Conservation (phyloP, 202 grass and related monocot genomes). For the Bolboschoenoplectus hybrid region DNA sequence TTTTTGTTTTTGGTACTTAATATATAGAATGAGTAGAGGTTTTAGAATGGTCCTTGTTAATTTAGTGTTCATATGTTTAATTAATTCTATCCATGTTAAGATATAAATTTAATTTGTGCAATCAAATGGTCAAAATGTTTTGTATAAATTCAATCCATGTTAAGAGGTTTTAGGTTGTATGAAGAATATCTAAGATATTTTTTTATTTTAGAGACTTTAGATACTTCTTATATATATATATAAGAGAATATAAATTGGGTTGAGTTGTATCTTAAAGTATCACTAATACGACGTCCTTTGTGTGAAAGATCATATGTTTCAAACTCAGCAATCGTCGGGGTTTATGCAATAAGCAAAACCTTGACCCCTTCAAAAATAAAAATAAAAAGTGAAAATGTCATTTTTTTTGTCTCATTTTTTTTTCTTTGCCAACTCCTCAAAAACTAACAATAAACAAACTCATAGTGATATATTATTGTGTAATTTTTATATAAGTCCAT, state of each 20-base stretch:
- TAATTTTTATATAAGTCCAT: slow-evolving; percentile 6
- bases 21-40: not conserved
- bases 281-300: too few species aligned
- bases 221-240: too few species aligned
- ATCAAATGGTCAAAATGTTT: too few species aligned
- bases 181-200: not conserved
- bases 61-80: too few species aligned
- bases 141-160: not conserved
- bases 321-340: not conserved
- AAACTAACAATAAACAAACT: not conserved
- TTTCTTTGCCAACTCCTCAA: not conserved
- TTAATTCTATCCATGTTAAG: too few species aligned
- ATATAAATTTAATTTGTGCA: too few species aligned
- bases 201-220: too few species aligned
- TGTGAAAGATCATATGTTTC: not conserved
- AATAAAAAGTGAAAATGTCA: not conserved
- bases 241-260: not conserved
- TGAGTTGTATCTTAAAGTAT: not conserved
- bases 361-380: not conserved
- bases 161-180: not conserved
- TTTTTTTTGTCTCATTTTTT: not conserved
- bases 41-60: not conserved
- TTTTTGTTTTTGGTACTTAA: not conserved
- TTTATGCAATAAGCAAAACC: not conserved
- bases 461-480: not conserved